Evolutionary conservation across 2,329 filamentous ascomycete genomes (phyloP).

Genomic region (Nothophoma quercina): DNA sequence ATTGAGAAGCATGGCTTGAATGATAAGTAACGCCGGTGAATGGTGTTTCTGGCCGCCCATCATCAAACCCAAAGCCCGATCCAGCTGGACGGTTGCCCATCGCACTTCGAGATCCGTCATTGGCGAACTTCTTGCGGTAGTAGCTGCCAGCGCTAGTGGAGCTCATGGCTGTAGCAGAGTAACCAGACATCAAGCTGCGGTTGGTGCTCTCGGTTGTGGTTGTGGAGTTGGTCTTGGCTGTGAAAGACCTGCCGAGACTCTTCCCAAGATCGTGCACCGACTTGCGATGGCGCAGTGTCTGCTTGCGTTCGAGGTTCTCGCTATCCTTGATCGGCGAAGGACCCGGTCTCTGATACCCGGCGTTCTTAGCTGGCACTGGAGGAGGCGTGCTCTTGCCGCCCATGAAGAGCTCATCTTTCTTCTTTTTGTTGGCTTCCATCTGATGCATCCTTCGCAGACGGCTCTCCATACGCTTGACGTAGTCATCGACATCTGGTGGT

Average conservation of each 20-base stretch:
- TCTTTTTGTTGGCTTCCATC: constrained; percentile 39
- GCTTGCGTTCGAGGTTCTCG: constrained; percentile 39
- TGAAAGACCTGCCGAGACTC: constrained; percentile 79
- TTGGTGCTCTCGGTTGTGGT: constrained; percentile 75
- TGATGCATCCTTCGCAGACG: constrained; percentile 75
- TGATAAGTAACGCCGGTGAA: constrained; percentile 87
- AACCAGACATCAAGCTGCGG: constrained; percentile 91
- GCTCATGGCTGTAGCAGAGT: constrained; percentile 88
- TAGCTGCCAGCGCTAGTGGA: constrained; percentile 95
- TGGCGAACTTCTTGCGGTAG: constrained; percentile 72
- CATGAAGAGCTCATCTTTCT: constrained; percentile 60
- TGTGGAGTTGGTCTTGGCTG: constrained; percentile 84
- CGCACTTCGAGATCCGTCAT: constrained; percentile 67
- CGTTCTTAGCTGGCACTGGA: constrained; percentile 68
- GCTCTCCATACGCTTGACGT: constrained; percentile 91
- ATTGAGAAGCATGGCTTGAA: constrained; percentile 75
- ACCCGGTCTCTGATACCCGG: constrained; percentile 51
- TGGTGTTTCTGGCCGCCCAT: constrained; percentile 59
- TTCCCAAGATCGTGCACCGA: constrained; percentile 80
- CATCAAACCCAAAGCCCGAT: constrained; percentile 50
- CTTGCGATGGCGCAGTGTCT: constrained; percentile 66
- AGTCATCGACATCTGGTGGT: constrained; percentile 79
- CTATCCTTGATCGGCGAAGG: constrained; percentile 47
- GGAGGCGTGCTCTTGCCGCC: constrained; percentile 59
- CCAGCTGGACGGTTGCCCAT: constrained; percentile 58